These are phyloP conservation scores for Chondrostereum purpureum DNA, from an alignment of 1,284 basidiomycete species.

Conservation along the genomic window DNA sequence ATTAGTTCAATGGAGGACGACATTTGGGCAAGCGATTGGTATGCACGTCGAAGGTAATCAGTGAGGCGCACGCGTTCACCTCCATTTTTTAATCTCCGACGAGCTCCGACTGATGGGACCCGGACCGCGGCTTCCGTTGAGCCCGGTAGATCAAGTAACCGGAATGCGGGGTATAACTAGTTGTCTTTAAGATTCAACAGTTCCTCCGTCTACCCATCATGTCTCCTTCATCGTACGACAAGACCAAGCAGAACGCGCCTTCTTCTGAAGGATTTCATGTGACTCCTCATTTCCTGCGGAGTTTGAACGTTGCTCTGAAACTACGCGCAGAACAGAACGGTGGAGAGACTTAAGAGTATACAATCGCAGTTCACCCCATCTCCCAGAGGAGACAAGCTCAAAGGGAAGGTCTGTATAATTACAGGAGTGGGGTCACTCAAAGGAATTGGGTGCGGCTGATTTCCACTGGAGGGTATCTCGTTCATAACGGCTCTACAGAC, in stretches of 20 bases:
- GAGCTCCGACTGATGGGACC: too few relatives aligned
- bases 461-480: too few relatives aligned
- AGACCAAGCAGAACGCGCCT: not conserved
- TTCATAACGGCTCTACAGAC: too few relatives aligned
- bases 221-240: not conserved
- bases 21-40: conserved; percentile 36
- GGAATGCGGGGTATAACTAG: too few relatives aligned
- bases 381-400: conserved; percentile 54
- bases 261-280: not conserved
- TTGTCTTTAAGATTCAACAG: too few relatives aligned
- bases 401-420: conserved; percentile 83
- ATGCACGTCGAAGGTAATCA: not conserved
- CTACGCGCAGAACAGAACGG: not conserved
- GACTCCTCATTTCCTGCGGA: not conserved
- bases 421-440: conserved; percentile 82
- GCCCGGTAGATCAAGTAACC: not conserved
- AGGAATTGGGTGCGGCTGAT: conserved; percentile 71
- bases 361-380: conserved; percentile 60
- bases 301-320: too few relatives aligned
- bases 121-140: too few relatives aligned
- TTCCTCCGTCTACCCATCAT: too few relatives aligned
- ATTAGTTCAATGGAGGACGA: conserved; percentile 86
- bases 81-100: not conserved
- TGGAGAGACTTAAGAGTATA: conserved; percentile 57
- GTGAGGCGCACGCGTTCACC: not conserved